These are phyloP conservation scores for Acidomyces sp. DNA, from an alignment of 495 filamentous ascomycete species.

Conservation along the genomic window DNA sequence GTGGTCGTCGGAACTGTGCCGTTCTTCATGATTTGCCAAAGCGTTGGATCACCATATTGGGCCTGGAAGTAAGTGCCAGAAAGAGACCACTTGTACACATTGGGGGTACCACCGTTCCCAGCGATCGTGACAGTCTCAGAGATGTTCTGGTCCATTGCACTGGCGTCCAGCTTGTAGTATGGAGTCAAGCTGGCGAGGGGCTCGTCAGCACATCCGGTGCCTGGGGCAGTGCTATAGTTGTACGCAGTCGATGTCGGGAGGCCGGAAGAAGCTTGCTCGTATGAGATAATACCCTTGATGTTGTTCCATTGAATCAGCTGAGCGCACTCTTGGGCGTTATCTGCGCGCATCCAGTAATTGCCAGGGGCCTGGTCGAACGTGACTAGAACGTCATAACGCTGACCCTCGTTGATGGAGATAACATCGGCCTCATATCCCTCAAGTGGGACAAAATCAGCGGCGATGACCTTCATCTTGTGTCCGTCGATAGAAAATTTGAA, in stretches of 20 bases:
- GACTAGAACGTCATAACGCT: slow-evolving; percentile 33
- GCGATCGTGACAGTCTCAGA: slow-evolving; percentile 20
- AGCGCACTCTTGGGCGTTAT: slow-evolving; percentile 25
- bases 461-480: slow-evolving; percentile 36
- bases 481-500: slow-evolving; percentile 40
- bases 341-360: slow-evolving; percentile 31
- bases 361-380: slow-evolving; percentile 25
- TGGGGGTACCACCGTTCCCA: slow-evolving; percentile 15
- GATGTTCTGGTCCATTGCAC: slow-evolving; percentile 11
- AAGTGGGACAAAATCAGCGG: slow-evolving; percentile 35
- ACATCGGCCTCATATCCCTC: slow-evolving; percentile 33
- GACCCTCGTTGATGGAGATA: slow-evolving; percentile 29
- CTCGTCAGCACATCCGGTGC: slow-evolving; percentile 31
- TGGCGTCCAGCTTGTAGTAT: slow-evolving; percentile 15
- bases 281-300: slow-evolving; percentile 28
- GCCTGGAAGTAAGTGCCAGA: slow-evolving; percentile 25
- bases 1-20: slow-evolving; percentile 13
- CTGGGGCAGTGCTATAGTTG: slow-evolving; percentile 25
- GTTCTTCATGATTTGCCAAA: neutral
- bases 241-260: slow-evolving; percentile 23
- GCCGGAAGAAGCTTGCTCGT: slow-evolving; percentile 11
- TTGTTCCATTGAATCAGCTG: slow-evolving; percentile 20
- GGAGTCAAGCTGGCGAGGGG: slow-evolving; percentile 22
- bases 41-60: slow-evolving; percentile 25
- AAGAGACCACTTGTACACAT: slow-evolving; percentile 29